phyloP scores from a whole-genome alignment of 441 rosid genomes.

The Omphalea diandra region DNA sequence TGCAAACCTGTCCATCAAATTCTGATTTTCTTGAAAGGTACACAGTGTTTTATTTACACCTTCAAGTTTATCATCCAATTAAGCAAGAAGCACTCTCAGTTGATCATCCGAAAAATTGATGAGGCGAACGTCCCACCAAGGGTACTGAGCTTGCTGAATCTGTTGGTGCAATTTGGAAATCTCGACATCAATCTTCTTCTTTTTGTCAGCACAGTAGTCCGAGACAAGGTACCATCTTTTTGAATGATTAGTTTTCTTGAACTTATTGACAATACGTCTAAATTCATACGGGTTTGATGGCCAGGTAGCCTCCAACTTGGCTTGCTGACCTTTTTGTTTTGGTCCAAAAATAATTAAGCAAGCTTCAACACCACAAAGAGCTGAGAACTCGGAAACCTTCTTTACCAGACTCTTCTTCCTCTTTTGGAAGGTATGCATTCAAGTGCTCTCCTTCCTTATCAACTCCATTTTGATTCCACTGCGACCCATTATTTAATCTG shows the following conservation, averaged over 20 bases:
- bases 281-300: constrained; percentile 15
- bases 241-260: constrained; percentile 10
- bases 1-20: neutral
- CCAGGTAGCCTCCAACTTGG: constrained; percentile 16
- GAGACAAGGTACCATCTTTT: constrained; percentile 14
- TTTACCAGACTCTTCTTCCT: constrained; percentile 56
- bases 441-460: constrained; percentile 35
- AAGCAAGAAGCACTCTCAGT: neutral
- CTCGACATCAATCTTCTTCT: constrained; percentile 18
- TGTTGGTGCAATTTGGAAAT: constrained; percentile 15
- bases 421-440: constrained; percentile 50
- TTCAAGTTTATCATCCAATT: constrained; percentile 11
- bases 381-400: constrained; percentile 52
- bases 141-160: constrained; percentile 8
- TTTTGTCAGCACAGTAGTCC: constrained; percentile 27
- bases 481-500: constrained; percentile 15
- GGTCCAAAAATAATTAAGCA: constrained; percentile 50
- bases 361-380: constrained; percentile 55
- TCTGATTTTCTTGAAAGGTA: neutral
- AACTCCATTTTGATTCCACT: constrained; percentile 12
- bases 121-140: constrained; percentile 12
- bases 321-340: neutral
- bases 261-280: constrained; percentile 3
- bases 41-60: neutral
- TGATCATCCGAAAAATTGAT: neutral